Percentiles rank a stretch among this genome's conserved stretches.
Evolutionary conservation across 352 stramenopile species (phyloP).

Genomic region (Phytophthora ohioensis): DNA sequence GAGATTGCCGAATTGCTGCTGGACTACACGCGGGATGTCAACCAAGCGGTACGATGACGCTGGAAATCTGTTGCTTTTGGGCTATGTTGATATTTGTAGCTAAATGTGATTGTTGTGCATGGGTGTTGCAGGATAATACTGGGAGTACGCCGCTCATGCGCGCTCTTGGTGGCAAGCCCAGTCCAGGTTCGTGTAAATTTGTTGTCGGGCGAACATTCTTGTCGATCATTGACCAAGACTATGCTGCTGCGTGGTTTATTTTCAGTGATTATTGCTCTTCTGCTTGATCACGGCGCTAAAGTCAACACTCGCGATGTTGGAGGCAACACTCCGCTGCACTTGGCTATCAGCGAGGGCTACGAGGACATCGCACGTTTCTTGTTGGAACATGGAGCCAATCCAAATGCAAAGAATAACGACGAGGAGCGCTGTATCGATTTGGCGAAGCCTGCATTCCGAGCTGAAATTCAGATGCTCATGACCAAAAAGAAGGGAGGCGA

Average conservation of each 20-base stretch:
- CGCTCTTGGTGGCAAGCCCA: slow-evolving; percentile 64
- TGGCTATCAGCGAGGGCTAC: slow-evolving; percentile 72
- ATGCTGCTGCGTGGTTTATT: background rate
- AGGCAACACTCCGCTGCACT: slow-evolving; percentile 78
- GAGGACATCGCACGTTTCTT: slow-evolving; percentile 70
- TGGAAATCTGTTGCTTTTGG: background rate
- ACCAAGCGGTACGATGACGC: slow-evolving; percentile 53
- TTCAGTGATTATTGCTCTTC: slow-evolving; percentile 62
- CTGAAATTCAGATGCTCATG: slow-evolving; percentile 46
- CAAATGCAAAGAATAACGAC: slow-evolving; percentile 65
- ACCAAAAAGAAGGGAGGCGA: slow-evolving; percentile 28
- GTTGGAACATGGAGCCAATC: slow-evolving; percentile 62
- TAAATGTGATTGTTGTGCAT: background rate
- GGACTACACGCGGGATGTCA: slow-evolving; percentile 74
- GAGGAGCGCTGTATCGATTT: slow-evolving; percentile 66
- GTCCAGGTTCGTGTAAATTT: slow-evolving; percentile 43
- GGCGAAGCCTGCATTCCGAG: slow-evolving; percentile 55
- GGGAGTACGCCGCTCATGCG: slow-evolving; percentile 73
- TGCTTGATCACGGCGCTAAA: slow-evolving; percentile 71
- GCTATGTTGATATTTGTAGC: background rate
- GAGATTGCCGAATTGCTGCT: slow-evolving; percentile 76
- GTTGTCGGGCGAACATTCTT: background rate
- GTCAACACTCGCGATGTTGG: slow-evolving; percentile 62
- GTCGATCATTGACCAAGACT: background rate
- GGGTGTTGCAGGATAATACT: slow-evolving; percentile 53